Evolutionary conservation across 495 filamentous ascomycete genomes (phyloP).

Genomic region (Neurospora sp.): DNA sequence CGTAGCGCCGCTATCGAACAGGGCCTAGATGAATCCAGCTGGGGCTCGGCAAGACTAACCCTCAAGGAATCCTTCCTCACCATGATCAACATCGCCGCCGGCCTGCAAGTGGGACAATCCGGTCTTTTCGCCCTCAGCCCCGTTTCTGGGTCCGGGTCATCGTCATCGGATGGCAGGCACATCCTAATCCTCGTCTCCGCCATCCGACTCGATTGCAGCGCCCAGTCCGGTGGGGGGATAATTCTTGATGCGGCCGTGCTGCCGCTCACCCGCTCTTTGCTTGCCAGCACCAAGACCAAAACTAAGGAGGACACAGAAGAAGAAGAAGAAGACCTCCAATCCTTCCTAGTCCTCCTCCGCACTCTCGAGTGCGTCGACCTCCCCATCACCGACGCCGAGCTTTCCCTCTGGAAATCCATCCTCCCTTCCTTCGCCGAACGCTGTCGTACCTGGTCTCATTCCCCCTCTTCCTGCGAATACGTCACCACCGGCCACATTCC

Average conservation of each 20-base stretch:
- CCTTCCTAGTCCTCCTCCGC: constrained; percentile 20
- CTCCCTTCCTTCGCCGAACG: constrained; percentile 43
- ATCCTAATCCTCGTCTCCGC: constrained; percentile 31
- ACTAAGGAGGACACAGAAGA: no score
- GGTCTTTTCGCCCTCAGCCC: constrained; percentile 29
- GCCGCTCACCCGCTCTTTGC: constrained; percentile 25
- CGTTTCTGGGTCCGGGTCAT: neutral
- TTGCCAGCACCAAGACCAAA: neutral
- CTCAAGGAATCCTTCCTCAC: constrained; percentile 40
- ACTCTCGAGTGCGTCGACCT: constrained; percentile 19
- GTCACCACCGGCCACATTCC: constrained; percentile 15
- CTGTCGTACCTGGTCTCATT: constrained; percentile 44
- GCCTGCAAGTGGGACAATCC: constrained; percentile 26
- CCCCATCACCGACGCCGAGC: constrained; percentile 31
- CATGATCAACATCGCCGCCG: constrained; percentile 35
- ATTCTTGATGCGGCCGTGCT: constrained; percentile 40
- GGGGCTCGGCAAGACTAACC: constrained; percentile 21
- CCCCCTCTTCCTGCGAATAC: constrained; percentile 38
- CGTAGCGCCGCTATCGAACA: constrained; percentile 2
- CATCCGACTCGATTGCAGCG: constrained; percentile 30
- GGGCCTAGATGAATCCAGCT: neutral
- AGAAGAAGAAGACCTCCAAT: constrained; percentile 4
- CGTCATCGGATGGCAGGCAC: constrained; percentile 13
- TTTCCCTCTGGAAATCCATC: constrained; percentile 39
- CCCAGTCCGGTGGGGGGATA: constrained; percentile 18